Evolutionary conservation across 2,329 filamentous ascomycete genomes (phyloP), one percentile per base, ranked within the genome.

Genomic region (Colletotrichum spinosum): DNA sequence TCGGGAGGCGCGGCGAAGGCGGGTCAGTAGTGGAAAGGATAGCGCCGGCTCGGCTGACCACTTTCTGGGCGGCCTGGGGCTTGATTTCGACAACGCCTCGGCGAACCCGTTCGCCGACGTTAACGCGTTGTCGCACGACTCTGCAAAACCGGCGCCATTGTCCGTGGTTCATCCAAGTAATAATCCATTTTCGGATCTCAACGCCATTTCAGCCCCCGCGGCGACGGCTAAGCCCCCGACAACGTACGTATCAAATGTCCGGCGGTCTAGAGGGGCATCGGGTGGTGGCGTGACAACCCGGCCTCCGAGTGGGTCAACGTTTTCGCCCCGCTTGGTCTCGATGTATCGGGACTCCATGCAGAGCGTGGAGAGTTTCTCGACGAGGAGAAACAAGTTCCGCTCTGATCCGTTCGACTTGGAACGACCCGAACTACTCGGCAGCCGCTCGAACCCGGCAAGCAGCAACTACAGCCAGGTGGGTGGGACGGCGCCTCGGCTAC

Each of bases 391-490:
- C 70, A 87, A 86, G 71, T 87, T 88, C 72, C 85, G 87, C 49
- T 89, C 87, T 2, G 87, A 90, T 68, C 88, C 87, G 2, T 90
- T 90, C 70, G 88, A 90, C 69, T 79, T 90, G n/a, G 88, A 90
- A 72, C 75, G 80, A 48, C 80, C 84, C 39, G 80, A 86, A 70
- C 75, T 84, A 7, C 76, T 81, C 4, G 71, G 70, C 49, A 70
- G 73, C 38, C 71, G 72, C 13, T 70, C 70, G 11, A 79, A 75
- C 51, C 72, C 72, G 52, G 73, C 76, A 3, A 72, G 73, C 62
- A 72, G 72, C 62, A 73, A 69, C 55, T 69, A 69, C 67, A 73
- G 72, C 66, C 71, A 70, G 8, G 70, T 68, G 10, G 72, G 71
- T 42, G 38, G 59, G 5, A 46, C 15, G 12, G 42, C 59, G 3